Percentiles rank a stretch among this genome's conserved stretches.
Evolutionary conservation across 768 basidiomycete species (phyloP).

Genomic region (Cystobasidium ongulense): DNA sequence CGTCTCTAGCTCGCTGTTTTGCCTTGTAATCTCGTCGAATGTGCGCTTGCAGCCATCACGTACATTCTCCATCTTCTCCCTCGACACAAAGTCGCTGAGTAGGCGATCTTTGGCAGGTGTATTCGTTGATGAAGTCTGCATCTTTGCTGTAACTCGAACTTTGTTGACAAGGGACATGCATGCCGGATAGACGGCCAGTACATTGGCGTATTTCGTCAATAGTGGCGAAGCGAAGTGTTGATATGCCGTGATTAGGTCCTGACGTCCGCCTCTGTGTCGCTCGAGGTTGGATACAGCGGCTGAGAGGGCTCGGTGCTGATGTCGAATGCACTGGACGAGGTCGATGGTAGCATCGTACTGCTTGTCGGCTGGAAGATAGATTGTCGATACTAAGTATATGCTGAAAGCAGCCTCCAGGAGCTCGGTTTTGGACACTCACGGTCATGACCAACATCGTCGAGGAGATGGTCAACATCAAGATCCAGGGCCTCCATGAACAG

Average conservation of each 20-base stretch:
- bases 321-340: slow-evolving; percentile 5
- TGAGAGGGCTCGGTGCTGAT: slow-evolving; percentile 10
- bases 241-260: slow-evolving; percentile 30
- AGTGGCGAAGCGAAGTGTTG: slow-evolving; percentile 29
- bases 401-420: not conserved
- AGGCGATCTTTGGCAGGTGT: slow-evolving; percentile 34
- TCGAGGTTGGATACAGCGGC: slow-evolving; percentile 21
- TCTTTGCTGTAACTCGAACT: slow-evolving; percentile 32
- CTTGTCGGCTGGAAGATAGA: slow-evolving; percentile 3
- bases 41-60: slow-evolving; percentile 37
- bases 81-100: slow-evolving; percentile 39
- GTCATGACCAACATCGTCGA: not conserved
- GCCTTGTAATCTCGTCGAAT: slow-evolving; percentile 34
- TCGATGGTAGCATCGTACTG: slow-evolving; percentile 2
- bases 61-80: slow-evolving; percentile 41
- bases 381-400: not conserved
- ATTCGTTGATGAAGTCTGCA: slow-evolving; percentile 12
- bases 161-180: slow-evolving; percentile 36
- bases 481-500: not conserved
- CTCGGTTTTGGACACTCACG: not conserved
- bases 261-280: slow-evolving; percentile 33
- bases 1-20: slow-evolving; percentile 24
- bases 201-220: slow-evolving; percentile 30
- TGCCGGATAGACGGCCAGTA: slow-evolving; percentile 36
- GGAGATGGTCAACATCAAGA: not conserved